A percentile compares a stretch with the other conserved stretches of the same genome.
phyloP scores from a whole-genome alignment of 208 protist genomes.

The Crithidia acanthocephali region DNA sequence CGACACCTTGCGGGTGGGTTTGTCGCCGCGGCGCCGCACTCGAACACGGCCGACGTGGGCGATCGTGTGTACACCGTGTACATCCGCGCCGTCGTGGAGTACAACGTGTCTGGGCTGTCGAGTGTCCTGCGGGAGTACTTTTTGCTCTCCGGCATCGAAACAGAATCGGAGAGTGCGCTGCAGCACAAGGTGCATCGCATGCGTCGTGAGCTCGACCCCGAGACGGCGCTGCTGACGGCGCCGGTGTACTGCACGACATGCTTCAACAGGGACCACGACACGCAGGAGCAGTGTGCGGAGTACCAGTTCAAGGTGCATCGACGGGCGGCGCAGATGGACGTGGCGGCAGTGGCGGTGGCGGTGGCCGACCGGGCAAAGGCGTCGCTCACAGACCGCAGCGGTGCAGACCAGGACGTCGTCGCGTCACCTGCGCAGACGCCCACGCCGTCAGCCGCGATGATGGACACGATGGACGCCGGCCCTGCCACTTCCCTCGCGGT shows the following conservation, averaged over 20 bases:
- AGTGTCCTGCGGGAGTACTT: conserved; percentile 89
- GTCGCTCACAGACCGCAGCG: too few relatives aligned
- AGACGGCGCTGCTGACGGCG: conserved; percentile 67
- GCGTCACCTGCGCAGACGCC: too few relatives aligned
- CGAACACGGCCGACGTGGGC: conserved; percentile 44
- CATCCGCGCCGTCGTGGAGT: conserved; percentile 61
- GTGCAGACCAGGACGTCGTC: too few relatives aligned
- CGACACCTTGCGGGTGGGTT: conserved; percentile 58
- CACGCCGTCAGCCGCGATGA: too few relatives aligned
- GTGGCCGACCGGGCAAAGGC: too few relatives aligned
- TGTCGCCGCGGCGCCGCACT: conserved; percentile 51
- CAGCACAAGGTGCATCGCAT: conserved; percentile 91
- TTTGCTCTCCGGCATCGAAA: conserved; percentile 63
- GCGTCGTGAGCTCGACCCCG: conserved; percentile 76
- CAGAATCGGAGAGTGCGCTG: conserved; percentile 63
- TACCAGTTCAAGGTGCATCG: conserved; percentile 68
- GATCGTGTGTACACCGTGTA: conserved; percentile 82
- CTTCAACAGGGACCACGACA: conserved; percentile 77
- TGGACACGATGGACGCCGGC: too few relatives aligned
- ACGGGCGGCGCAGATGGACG: conserved; percentile 18
- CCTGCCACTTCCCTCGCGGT: too few relatives aligned
- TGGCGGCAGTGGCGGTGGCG: conserved; percentile 5
- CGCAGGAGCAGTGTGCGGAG: conserved; percentile 73
- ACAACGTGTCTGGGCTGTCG: conserved; percentile 61
- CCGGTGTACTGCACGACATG: conserved; percentile 73